Conservation (phyloP, 2,329 filamentous ascomycete genomes). For the Epichloe gansuensis region DNA sequence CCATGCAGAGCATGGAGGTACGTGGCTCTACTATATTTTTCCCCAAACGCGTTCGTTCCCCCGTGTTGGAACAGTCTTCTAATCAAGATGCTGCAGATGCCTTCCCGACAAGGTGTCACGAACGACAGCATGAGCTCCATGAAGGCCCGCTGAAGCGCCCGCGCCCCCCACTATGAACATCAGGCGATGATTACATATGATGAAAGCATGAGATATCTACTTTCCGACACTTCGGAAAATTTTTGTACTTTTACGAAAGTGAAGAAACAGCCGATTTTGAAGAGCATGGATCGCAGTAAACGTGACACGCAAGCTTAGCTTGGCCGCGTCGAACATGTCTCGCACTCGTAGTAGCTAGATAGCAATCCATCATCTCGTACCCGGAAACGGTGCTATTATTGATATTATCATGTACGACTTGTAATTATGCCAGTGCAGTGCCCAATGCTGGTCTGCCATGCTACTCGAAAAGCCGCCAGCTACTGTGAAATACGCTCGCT, state of each 20-base stretch:
- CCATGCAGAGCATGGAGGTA: conserved; percentile 48
- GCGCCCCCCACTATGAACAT: not conserved
- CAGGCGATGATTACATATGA: not conserved
- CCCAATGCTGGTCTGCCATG: not conserved
- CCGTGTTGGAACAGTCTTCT: not conserved
- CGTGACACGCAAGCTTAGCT: not conserved
- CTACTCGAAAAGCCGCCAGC: not conserved
- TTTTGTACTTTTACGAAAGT: not conserved
- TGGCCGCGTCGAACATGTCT: not conserved
- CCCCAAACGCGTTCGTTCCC: conserved; percentile 2
- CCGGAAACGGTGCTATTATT: no score
- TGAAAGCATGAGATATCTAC: not conserved
- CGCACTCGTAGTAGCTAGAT: not conserved
- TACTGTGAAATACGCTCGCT: not conserved
- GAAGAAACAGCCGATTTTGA: not conserved
- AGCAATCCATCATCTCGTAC: not conserved
- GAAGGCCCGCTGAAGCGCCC: conserved; percentile 23
- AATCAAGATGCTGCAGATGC: conserved; percentile 26
- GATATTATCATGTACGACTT: not conserved
- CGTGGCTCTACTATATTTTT: conserved; percentile 8
- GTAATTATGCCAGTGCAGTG: not conserved
- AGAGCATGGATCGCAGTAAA: not conserved
- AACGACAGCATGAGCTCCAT: conserved; percentile 38
- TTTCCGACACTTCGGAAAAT: not conserved
- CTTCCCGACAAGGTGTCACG: conserved; percentile 37